phyloP scores from a whole-genome alignment of 192 early-diverging fungal genomes.

The Coemansia sp. region DNA sequence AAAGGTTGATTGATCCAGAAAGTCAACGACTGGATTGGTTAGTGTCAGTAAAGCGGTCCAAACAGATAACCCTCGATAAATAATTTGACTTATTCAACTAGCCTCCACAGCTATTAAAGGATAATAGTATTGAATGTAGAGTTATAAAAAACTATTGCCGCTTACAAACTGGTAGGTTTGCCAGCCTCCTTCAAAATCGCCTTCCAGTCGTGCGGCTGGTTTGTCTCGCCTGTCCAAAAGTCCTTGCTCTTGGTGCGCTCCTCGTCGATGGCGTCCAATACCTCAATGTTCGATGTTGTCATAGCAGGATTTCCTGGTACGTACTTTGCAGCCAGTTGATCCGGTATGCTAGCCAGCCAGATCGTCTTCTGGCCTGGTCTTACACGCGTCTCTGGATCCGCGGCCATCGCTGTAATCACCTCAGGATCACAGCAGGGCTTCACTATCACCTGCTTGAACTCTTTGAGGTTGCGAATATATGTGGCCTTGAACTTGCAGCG shows the following conservation, averaged over 20 bases:
- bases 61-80: no score
- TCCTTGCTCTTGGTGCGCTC: slow-evolving; percentile 41
- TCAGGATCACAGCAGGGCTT: slow-evolving; percentile 26
- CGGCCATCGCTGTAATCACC: slow-evolving; percentile 15
- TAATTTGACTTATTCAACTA: no score
- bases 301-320: slow-evolving; percentile 9
- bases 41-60: no score
- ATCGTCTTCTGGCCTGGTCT: slow-evolving; percentile 12
- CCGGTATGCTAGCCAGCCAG: slow-evolving; percentile 20
- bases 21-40: no score
- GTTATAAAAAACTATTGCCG: background rate
- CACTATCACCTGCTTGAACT: slow-evolving; percentile 27
- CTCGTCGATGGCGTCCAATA: slow-evolving; percentile 17
- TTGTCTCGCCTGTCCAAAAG: slow-evolving; percentile 49
- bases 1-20: no score
- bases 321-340: slow-evolving; percentile 11
- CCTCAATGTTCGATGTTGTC: slow-evolving; percentile 7
- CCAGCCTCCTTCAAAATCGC: slow-evolving; percentile 24
- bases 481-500: slow-evolving; percentile 35
- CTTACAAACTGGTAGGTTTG: background rate
- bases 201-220: slow-evolving; percentile 49
- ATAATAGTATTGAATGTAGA: no score
- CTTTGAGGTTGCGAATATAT: slow-evolving; percentile 40
- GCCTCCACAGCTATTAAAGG: no score
- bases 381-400: slow-evolving; percentile 27